Percentiles rank a stretch among this genome's conserved stretches.
These are phyloP conservation scores for Hansfordia pulvinata DNA, from an alignment of 2,329 filamentous ascomycete genomes.

Conservation along the genomic window DNA sequence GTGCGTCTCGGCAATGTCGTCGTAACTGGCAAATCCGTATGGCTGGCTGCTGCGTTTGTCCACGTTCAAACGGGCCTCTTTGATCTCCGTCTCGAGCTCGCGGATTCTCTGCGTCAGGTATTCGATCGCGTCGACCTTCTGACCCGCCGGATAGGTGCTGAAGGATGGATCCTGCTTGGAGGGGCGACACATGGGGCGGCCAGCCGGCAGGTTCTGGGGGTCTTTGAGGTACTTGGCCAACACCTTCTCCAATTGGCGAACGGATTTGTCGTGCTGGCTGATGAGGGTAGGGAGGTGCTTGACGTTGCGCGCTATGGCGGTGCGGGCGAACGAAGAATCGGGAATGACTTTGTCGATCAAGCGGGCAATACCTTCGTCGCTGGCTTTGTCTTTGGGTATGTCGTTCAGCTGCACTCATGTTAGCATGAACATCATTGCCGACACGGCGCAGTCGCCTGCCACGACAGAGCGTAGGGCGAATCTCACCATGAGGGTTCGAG, in stretches of 20 bases:
- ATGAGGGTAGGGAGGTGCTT: conserved; percentile 81
- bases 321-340: conserved; percentile 64
- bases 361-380: conserved; percentile 76
- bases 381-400: conserved; percentile 61
- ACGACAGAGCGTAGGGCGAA: too few species aligned
- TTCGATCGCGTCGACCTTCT: conserved; percentile 87
- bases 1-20: conserved; percentile 78
- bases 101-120: conserved; percentile 80
- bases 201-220: conserved; percentile 63
- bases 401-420: conserved; percentile 57
- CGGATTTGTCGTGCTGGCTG: conserved; percentile 65
- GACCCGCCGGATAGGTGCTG: conserved; percentile 46
- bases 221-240: conserved; percentile 86
- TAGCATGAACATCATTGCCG: too few species aligned
- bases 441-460: too few species aligned
- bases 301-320: conserved; percentile 80
- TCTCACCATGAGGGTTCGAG: conserved; percentile 53
- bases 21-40: conserved; percentile 91
- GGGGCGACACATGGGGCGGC: conserved; percentile 65
- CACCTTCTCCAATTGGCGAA: conserved; percentile 70
- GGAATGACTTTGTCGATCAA: conserved; percentile 72
- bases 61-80: conserved; percentile 65
- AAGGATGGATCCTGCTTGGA: conserved; percentile 66
- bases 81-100: conserved; percentile 71
- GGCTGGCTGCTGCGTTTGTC: conserved; percentile 81